A percentile compares a stretch with the other conserved stretches of the same genome.
phyloP scores from a whole-genome alignment of 371 early-diverging fungal species.

The Mucor plumbeus region DNA sequence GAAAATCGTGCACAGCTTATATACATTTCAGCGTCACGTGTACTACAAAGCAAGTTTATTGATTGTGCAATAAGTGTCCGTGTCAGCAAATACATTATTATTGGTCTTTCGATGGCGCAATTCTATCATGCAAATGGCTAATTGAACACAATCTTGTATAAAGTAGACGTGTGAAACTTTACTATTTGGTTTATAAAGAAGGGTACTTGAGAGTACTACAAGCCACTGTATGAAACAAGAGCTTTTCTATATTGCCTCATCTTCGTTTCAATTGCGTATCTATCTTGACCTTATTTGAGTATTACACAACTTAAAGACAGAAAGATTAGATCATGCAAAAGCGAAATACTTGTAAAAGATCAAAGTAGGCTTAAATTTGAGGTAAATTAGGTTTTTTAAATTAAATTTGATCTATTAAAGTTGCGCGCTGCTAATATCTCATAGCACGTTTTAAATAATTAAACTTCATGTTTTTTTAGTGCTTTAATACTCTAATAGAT shows the following conservation, averaged over 20 bases:
- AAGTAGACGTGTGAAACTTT: constrained; percentile 5
- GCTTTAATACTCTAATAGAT: no score
- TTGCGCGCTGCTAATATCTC: no score
- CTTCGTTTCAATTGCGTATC: background rate
- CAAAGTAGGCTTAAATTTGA: no score
- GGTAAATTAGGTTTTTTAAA: no score
- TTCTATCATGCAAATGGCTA: constrained; percentile 19
- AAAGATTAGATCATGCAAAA: background rate
- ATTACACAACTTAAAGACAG: background rate
- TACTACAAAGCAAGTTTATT: constrained; percentile 5
- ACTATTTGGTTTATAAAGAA: background rate
- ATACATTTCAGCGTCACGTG: background rate
- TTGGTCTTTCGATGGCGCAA: constrained; percentile 30
- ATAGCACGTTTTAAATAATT: no score
- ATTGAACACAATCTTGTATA: constrained; percentile 14
- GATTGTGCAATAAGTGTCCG: background rate
- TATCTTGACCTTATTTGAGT: background rate
- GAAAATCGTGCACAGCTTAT: background rate
- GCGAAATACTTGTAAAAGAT: no score
- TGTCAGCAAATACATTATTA: constrained; percentile 6
- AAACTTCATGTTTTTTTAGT: no score
- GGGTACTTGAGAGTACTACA: background rate
- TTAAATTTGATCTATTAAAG: no score
- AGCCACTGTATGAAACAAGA: background rate
- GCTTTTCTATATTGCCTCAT: background rate